These are phyloP conservation scores for Porcisia deanei DNA, from an alignment of 208 protist species.

Conservation along the genomic window DNA sequence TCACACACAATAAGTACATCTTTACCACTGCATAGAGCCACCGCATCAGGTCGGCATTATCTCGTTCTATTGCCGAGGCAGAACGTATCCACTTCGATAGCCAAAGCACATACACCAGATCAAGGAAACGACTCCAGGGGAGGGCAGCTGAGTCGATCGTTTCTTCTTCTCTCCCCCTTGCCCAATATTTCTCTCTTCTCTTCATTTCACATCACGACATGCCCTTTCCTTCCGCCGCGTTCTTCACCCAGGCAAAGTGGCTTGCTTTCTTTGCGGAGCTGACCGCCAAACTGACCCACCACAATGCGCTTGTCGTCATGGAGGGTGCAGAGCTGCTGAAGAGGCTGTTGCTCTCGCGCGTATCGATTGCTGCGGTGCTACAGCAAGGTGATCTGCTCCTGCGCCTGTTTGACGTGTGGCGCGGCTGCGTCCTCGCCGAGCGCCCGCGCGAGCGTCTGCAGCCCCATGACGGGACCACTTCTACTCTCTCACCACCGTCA, in stretches of 20 bases:
- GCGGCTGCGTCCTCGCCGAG: conserved; percentile 46
- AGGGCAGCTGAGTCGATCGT: not conserved
- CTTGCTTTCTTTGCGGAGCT: conserved; percentile 88
- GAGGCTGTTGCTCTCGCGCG: conserved; percentile 60
- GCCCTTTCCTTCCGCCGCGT: conserved; percentile 44
- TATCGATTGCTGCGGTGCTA: conserved; percentile 78
- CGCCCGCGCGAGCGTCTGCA: conserved; percentile 5
- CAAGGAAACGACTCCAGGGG: not conserved
- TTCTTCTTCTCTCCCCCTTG: not conserved
- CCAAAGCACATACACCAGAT: not conserved
- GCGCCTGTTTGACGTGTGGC: conserved; percentile 56
- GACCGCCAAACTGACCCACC: conserved; percentile 81
- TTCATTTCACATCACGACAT: conserved; percentile 27
- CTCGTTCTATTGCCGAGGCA: not conserved
- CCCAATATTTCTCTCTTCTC: too few species aligned
- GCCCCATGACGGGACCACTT: not conserved
- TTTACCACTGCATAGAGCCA: conserved; percentile 5
- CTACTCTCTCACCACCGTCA: not conserved
- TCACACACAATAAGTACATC: not conserved
- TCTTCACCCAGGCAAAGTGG: conserved; percentile 80
- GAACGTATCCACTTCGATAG: not conserved
- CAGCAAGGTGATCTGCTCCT: conserved; percentile 73
- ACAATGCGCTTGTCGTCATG: conserved; percentile 74
- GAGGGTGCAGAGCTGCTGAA: conserved; percentile 81
- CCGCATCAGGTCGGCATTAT: not conserved